Evolutionary conservation across 306 rosid species (phyloP), one percentile per base, ranked within the genome.

Genomic region (Castanopsis chinensis): DNA sequence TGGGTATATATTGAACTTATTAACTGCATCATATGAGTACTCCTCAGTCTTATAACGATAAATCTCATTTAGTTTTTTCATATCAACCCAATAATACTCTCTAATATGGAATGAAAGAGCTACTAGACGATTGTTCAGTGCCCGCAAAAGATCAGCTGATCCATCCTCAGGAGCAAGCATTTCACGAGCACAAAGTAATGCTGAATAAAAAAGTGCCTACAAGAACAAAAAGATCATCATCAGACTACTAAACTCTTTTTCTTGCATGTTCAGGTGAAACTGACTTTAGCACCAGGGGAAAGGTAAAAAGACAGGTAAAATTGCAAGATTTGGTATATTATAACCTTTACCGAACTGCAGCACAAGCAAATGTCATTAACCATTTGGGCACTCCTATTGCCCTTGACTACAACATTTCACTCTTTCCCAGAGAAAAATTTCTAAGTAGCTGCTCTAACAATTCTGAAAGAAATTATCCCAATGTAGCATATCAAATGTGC

Each of bases 31-130:
- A 74, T 84, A 90, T 6, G 98, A 93, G 85, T 93, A 93, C 80
- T 93, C 94, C 80, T 93, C 97, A 45, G 98, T 91, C 83, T 86
- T 90, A 89, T 91, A 93, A 37, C 97, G 94, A 79, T 93, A 93
- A 71, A 93, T 91, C 83, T 93, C 98, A 51, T 93, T 93, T 78
- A 93, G 72, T 25, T 87, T 91, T 82, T 83, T 86, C 86, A 91
- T 8, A 86, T 93, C 92, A 76, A 91, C 69, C 98, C 98, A 93
- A 85, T 91, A 93, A 84, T 93, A 91, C 83, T 91, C 94, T 82
- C 94, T 81, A 72, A 93, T 91, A 65, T 91, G 98, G 74, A 93
- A 91, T 69, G 98, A 93, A 49, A 93, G 91, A 78, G 98, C 97
- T 41, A 90, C 87, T 73, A 93, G 85, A 76, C 97, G 94, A 76